phyloP scores from a whole-genome alignment of 1,139 yeast species.

The Kodamaea arcana region DNA sequence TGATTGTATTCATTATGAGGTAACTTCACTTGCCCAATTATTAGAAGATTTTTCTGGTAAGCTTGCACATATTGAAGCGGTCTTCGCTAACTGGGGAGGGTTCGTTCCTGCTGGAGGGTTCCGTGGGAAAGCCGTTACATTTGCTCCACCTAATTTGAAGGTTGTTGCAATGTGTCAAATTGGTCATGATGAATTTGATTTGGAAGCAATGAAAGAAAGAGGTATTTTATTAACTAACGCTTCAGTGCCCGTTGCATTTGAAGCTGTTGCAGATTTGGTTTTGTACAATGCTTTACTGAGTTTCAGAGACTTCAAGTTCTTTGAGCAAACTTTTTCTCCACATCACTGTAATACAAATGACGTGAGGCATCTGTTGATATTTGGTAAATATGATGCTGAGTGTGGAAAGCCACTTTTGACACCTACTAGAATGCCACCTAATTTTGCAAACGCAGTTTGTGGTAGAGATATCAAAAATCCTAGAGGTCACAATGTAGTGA shows the following conservation, averaged over 20 bases:
- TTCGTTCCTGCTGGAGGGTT: conserved; percentile 18
- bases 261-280: conserved; percentile 23
- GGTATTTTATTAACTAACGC: conserved; percentile 21
- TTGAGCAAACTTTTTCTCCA: conserved; percentile 9
- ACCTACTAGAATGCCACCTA: conserved; percentile 8
- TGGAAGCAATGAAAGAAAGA: conserved; percentile 14
- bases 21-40: conserved; percentile 40
- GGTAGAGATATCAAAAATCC: conserved; percentile 17
- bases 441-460: conserved; percentile 10
- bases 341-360: conserved; percentile 10
- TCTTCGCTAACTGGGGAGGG: conserved; percentile 22
- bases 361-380: conserved; percentile 13
- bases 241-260: conserved; percentile 20
- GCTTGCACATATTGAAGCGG: conserved; percentile 17
- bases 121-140: conserved; percentile 14
- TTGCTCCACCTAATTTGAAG: conserved; percentile 17
- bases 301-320: conserved; percentile 19
- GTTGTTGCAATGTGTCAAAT: conserved; percentile 21
- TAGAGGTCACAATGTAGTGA: conserved; percentile 20
- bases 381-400: conserved; percentile 13
- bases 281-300: conserved; percentile 19
- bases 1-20: conserved; percentile 40
- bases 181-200: conserved; percentile 20
- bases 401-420: conserved; percentile 8
- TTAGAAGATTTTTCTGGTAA: conserved; percentile 18